phyloP scores from a whole-genome alignment of 139 green algal genomes.

The Micractinium sp. region DNA sequence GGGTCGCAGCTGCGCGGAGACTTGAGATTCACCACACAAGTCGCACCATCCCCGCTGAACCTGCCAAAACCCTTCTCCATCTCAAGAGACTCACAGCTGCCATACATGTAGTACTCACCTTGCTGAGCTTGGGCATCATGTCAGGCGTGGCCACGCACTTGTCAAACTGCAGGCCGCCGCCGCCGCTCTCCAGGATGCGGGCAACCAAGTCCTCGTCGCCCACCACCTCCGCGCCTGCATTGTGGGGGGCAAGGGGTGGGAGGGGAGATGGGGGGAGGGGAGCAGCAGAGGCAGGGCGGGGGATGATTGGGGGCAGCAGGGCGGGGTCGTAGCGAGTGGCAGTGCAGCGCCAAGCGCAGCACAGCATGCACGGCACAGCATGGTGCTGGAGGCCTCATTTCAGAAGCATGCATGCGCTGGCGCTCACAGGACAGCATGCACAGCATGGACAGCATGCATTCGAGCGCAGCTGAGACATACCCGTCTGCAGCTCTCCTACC shows the following conservation, averaged over 20 bases:
- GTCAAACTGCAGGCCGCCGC: conserved; percentile 68
- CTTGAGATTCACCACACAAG: too few species aligned
- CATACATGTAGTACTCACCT: neutral
- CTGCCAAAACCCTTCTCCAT: too few species aligned
- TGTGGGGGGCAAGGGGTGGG: neutral
- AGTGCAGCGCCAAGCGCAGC: too few species aligned
- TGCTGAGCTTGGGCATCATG: conserved; percentile 86
- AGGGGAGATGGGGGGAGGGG: neutral
- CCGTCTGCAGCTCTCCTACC: neutral
- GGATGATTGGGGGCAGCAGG: too few species aligned
- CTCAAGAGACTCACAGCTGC: neutral
- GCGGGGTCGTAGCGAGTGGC: too few species aligned
- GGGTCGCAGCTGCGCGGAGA: too few species aligned
- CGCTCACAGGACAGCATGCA: too few species aligned
- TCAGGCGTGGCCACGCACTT: conserved; percentile 78
- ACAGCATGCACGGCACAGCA: too few species aligned
- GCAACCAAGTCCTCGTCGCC: conserved; percentile 80
- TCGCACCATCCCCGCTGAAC: too few species aligned
- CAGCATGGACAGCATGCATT: neutral
- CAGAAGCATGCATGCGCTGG: neutral
- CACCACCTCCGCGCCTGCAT: conserved; percentile 82
- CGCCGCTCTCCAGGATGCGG: conserved; percentile 64
- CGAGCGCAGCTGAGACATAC: neutral
- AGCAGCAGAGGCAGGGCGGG: too few species aligned
- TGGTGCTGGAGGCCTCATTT: too few species aligned